Base-by-base conservation (phyloP, 345 rosid species). In the Citrus maxima region DNA sequence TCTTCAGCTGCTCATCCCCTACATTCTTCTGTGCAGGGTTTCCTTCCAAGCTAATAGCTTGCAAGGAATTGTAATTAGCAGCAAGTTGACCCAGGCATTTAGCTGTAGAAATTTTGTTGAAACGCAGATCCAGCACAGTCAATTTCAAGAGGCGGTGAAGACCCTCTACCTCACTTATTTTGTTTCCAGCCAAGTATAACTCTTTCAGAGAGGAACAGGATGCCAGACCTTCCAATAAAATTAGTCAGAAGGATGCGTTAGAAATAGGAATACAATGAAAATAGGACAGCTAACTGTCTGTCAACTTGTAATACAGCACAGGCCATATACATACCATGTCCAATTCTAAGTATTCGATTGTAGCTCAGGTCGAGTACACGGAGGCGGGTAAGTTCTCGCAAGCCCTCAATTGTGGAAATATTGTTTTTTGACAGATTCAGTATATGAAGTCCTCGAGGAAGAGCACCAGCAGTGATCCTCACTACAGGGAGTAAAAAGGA, bases 21-120 rank as follows among this genome's bases (percentile, higher is more conserved):
- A 94, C 95, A 75, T 94, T 96, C 81, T 93, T 93, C 88, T 94
- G 98, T 8, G 97, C 98, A 30, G 98, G 97, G 84, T 94, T 96
- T 73, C 98, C 99, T 83, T 96, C 98, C 89, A 96, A 81, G 92
- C 97, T 92, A 81, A 94, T 90, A 74, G 97, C 98, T 82, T 94
- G 99, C 82, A 96, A 84, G 66, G 99, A 94, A 75, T 80, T 93
- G 90, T 93, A 93, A 85, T 94, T 94, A n/a, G 99, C 97, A 21
- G 99, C 98, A 10, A 96, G 97, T 84, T 91, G 98, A 75, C 97
- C 98, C 6, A 96, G 89, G 75, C 90, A 86, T 84, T 94, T 96
- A 71, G 97, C 85, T 6, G 95, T 92, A 7, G 98, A 89, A 75
- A 96, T 87, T 85, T 94, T 96, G 86, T 96, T 96, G 91, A 85